Base-by-base conservation (phyloP, 2,329 filamentous ascomycete species). In the Aspergillus sp. region DNA sequence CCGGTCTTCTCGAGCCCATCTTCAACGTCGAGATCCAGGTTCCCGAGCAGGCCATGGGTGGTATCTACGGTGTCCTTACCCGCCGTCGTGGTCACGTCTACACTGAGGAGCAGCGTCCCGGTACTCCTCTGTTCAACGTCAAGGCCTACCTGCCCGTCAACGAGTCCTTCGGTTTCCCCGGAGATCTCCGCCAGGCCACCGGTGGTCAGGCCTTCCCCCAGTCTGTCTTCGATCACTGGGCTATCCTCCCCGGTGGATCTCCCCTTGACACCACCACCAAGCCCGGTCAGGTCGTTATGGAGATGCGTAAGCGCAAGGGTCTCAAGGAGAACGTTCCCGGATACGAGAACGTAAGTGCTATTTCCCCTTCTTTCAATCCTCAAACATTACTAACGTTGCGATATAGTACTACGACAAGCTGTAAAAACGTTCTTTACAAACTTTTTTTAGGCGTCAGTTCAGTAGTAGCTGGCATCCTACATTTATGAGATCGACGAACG, bases 11-110 rank as follows among this genome's bases (percentile, higher is more conserved):
- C 73, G 95, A 99, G 87, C 95, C 95, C 77, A 91, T 99, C 82
- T 99, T 96, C 90, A 85, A 97, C 79, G 92, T 96, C 80, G 95
- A 99, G 83, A 99, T 99, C 81, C 93, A 97, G 85, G 95, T 99
- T 66, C 94, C 94, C 75, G 95, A 99, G 87, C 85, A 89, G 77
- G 94, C 95, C 79, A 98, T 99, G 95, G 95, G 95, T 87, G 95
- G 95, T 87, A 96, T 99, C 82, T 99, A 99, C 84, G 91, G 93
- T 90, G 93, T 97, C 78, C 91, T 99, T 74, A 97, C 93, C 82
- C 90, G 93, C 77, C 87, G 93, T 81, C 90, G 95, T 90, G 95
- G 95, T 87, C 94, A 98, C 88, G 95, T 99, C 83, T 97, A 98
- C 88, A 85, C 85, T 79, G 95, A 99, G 86, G 91, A 96, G 86